Conservation (phyloP, 2,329 filamentous ascomycete genomes). For the Akanthomyces muscarius region DNA sequence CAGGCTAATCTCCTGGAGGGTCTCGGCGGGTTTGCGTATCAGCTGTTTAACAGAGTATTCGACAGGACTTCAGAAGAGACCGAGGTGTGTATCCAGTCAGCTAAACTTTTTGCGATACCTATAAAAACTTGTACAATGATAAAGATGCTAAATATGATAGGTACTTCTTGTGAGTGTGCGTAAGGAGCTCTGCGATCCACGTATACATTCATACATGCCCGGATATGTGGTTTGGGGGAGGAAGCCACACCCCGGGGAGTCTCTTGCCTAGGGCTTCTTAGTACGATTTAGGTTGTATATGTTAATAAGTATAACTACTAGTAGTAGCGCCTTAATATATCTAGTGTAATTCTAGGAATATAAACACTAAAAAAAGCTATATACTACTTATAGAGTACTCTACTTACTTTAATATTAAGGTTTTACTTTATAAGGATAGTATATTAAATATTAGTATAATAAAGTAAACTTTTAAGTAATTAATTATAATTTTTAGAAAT, state of each 20-base stretch:
- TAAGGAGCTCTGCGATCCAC: conserved; percentile 41
- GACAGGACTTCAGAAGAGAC: conserved; percentile 42
- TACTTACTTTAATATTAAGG: no score
- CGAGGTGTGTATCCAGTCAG: conserved; percentile 35
- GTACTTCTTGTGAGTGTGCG: conserved; percentile 47
- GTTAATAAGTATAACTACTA: no score
- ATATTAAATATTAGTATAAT: no score
- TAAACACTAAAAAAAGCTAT: no score
- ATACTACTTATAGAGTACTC: no score
- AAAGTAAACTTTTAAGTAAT: no score
- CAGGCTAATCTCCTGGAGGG: conserved; percentile 40
- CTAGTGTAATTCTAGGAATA: no score
- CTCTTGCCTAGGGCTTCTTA: not conserved
- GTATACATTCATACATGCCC: conserved; percentile 46
- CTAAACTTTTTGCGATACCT: no score
- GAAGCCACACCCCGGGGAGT: conserved; percentile 38
- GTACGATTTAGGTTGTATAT: not conserved
- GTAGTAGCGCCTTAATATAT: no score
- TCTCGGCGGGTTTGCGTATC: conserved; percentile 42
- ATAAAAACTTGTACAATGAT: not conserved
- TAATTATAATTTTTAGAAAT: no score
- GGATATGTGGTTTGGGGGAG: conserved; percentile 47
- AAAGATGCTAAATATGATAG: conserved; percentile 28
- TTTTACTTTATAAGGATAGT: no score
- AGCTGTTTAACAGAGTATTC: conserved; percentile 38